These are phyloP conservation scores for Salisapilia sapeloensis DNA, from an alignment of 352 stramenopile species.

Conservation along the genomic window DNA sequence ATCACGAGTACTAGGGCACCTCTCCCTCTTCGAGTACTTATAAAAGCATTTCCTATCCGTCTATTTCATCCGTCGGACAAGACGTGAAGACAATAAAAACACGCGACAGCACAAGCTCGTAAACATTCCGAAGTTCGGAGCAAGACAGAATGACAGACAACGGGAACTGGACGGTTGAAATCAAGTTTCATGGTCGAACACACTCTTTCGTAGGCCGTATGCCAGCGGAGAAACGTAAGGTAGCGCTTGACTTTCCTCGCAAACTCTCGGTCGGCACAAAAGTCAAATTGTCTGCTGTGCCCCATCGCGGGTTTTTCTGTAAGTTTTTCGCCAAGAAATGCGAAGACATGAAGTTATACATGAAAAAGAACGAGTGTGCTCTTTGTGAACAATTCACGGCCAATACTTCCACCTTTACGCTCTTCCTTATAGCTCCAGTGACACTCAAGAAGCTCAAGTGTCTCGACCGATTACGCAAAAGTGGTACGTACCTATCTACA, in stretches of 20 bases:
- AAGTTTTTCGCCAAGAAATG: constrained; percentile 79
- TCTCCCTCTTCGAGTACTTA: too few species aligned
- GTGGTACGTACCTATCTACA: constrained; percentile 18
- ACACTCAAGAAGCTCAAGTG: constrained; percentile 51
- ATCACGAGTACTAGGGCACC: too few species aligned
- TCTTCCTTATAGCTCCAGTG: constrained; percentile 61
- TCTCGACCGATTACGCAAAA: constrained; percentile 65
- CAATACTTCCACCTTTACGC: constrained; percentile 72
- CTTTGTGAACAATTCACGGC: constrained; percentile 70
- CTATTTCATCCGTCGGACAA: too few species aligned
- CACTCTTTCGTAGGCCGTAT: constrained; percentile 56
- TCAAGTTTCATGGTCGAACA: constrained; percentile 68
- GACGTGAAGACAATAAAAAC: too few species aligned
- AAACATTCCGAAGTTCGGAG: too few species aligned
- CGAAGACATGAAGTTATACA: constrained; percentile 77
- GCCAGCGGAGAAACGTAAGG: constrained; percentile 60
- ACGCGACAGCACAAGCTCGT: too few species aligned
- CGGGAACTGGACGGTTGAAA: constrained; percentile 72
- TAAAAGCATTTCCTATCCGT: too few species aligned
- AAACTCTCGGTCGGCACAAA: constrained; percentile 59
- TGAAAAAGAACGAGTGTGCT: constrained; percentile 74
- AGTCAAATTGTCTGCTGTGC: constrained; percentile 60
- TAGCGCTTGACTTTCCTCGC: constrained; percentile 61
- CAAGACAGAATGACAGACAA: constrained; percentile 10
- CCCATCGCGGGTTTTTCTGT: constrained; percentile 78